Percentiles rank a stretch among this genome's conserved stretches.
Evolutionary conservation across 352 stramenopile genomes (phyloP).

Genomic region (Phytopythium delawarense): DNA sequence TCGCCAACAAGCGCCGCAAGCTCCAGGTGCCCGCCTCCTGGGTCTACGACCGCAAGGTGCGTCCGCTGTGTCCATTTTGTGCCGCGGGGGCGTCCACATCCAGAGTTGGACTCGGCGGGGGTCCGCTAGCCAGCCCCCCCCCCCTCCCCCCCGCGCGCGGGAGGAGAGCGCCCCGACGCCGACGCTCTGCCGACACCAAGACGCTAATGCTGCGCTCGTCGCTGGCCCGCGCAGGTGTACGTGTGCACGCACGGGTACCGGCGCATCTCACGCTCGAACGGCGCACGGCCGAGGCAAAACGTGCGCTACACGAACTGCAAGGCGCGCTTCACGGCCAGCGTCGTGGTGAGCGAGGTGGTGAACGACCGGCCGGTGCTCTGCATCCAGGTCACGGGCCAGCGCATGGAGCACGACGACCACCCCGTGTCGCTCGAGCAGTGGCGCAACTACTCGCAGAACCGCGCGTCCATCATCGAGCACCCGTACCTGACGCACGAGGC

Average conservation of each 20-base stretch:
- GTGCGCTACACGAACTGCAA: constrained; percentile 69
- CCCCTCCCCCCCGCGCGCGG: too few relatives aligned
- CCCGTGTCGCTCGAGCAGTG: constrained; percentile 60
- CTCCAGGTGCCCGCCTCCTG: constrained; percentile 57
- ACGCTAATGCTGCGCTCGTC: too few relatives aligned
- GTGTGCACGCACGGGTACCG: constrained; percentile 76
- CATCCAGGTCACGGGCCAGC: constrained; percentile 61
- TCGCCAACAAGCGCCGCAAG: constrained; percentile 69
- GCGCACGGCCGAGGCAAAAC: constrained; percentile 56
- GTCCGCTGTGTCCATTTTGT: neutral
- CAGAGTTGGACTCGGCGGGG: too few relatives aligned
- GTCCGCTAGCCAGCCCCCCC: too few relatives aligned
- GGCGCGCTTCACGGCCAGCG: constrained; percentile 59
- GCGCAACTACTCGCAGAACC: constrained; percentile 80
- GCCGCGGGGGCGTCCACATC: too few relatives aligned
- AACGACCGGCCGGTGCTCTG: constrained; percentile 50
- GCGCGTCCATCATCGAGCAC: constrained; percentile 60
- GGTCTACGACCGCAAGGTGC: constrained; percentile 69
- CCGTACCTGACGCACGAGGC: constrained; percentile 67
- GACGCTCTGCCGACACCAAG: too few relatives aligned
- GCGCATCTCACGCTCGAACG: constrained; percentile 56
- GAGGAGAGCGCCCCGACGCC: too few relatives aligned
- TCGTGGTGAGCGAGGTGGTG: constrained; percentile 43
- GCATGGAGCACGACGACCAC: constrained; percentile 64
- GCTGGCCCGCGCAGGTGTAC: constrained; percentile 33